A percentile compares a stretch with the other conserved stretches of the same genome.
Evolutionary conservation across 306 rosid genomes (phyloP).

Genomic region (Pyrus betulifolia): DNA sequence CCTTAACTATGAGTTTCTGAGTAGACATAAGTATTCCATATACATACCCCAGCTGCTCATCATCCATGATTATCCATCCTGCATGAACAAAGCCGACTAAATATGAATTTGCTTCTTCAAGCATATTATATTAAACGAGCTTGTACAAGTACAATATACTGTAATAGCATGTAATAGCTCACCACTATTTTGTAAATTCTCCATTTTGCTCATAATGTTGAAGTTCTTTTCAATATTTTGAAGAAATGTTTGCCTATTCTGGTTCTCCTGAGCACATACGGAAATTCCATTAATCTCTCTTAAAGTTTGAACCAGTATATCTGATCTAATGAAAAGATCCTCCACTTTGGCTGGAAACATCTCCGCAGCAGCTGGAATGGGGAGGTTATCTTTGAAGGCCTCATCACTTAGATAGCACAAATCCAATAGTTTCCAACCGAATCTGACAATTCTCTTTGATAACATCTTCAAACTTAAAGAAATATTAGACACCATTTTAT

Average conservation of each 20-base stretch:
- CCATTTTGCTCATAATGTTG: slow-evolving; percentile 43
- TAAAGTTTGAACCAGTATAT: slow-evolving; percentile 75
- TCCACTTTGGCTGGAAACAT: slow-evolving; percentile 94
- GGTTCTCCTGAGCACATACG: slow-evolving; percentile 37
- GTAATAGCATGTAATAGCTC: slow-evolving; percentile 12
- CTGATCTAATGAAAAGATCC: slow-evolving; percentile 81
- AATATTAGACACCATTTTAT: slow-evolving; percentile 34
- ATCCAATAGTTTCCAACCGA: slow-evolving; percentile 77
- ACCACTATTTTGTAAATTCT: slow-evolving; percentile 55
- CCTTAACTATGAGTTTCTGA: slow-evolving; percentile 30
- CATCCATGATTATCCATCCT: slow-evolving; percentile 88
- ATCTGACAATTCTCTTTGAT: slow-evolving; percentile 60
- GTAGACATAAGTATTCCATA: slow-evolving; percentile 45
- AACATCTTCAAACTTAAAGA: slow-evolving; percentile 65
- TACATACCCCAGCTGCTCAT: slow-evolving; percentile 63
- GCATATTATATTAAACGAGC: not conserved
- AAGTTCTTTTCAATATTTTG: slow-evolving; percentile 62
- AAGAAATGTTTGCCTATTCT: slow-evolving; percentile 64
- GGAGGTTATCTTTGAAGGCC: slow-evolving; percentile 42
- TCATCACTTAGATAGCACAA: slow-evolving; percentile 77
- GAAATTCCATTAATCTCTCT: slow-evolving; percentile 76
- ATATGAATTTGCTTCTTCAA: slow-evolving; percentile 9
- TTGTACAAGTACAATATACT: not conserved
- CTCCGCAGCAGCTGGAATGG: slow-evolving; percentile 57
- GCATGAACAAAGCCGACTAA: slow-evolving; percentile 25